Conservation (phyloP, 2,329 filamentous ascomycete genomes). For the Aquanectria penicillioides region DNA sequence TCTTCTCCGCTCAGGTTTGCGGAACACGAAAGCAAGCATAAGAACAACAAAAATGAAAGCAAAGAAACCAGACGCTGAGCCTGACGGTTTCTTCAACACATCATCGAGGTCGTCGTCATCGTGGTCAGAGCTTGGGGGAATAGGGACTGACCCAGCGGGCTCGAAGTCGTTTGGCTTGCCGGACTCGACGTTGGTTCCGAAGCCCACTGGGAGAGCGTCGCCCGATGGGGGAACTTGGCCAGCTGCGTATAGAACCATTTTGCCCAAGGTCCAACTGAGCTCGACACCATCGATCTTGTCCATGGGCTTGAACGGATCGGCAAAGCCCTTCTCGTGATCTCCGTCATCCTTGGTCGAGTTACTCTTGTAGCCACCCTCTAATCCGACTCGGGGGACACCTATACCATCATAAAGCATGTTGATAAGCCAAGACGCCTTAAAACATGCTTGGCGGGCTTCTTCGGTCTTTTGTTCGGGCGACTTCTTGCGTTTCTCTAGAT, state of each 20-base stretch:
- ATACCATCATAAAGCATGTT: conserved; percentile 97
- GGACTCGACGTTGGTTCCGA: conserved; percentile 82
- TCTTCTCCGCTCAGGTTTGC: conserved; percentile 78
- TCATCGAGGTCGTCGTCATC: conserved; percentile 67
- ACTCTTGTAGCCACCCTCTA: conserved; percentile 72
- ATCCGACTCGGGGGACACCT: conserved; percentile 84
- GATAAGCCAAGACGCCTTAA: conserved; percentile 98
- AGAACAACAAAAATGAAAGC: conserved; percentile 80
- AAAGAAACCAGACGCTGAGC: conserved; percentile 77
- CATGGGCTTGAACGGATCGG: conserved; percentile 90
- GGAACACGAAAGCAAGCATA: conserved; percentile 76
- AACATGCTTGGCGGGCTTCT: conserved; percentile 88
- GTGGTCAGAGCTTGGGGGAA: conserved; percentile 52
- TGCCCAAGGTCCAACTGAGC: conserved; percentile 96
- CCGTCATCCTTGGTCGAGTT: conserved; percentile 80
- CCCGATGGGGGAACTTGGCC: conserved; percentile 80
- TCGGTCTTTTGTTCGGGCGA: conserved; percentile 80
- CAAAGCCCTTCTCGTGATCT: conserved; percentile 73
- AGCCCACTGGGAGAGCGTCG: conserved; percentile 79
- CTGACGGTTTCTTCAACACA: conserved; percentile 74
- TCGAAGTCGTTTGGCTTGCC: conserved; percentile 82
- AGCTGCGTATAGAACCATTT: conserved; percentile 94
- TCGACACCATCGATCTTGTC: conserved; percentile 92
- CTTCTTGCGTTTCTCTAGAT: conserved; percentile 73
- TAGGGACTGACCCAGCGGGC: conserved; percentile 71